These are phyloP conservation scores for Rhizophora apiculata DNA, from an alignment of 345 rosid species.

Conservation along the genomic window DNA sequence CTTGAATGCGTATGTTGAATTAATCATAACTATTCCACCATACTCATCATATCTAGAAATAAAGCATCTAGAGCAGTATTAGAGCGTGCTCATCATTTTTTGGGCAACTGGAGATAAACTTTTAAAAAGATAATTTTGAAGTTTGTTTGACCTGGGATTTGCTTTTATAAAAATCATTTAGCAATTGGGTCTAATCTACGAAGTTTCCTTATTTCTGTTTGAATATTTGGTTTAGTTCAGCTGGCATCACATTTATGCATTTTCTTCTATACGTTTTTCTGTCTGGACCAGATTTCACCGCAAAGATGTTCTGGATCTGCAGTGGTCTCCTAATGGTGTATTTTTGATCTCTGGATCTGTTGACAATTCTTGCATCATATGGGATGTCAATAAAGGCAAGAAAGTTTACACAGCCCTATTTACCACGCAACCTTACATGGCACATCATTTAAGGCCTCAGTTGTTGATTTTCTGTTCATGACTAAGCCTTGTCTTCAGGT, in stretches of 20 bases:
- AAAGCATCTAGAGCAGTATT: neutral
- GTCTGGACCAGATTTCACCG: slow-evolving; percentile 68
- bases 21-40: neutral
- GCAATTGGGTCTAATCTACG: neutral
- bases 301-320: slow-evolving; percentile 85
- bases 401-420: slow-evolving; percentile 5
- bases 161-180: neutral
- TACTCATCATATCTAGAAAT: neutral
- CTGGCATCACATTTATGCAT: slow-evolving; percentile 6
- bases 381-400: slow-evolving; percentile 91
- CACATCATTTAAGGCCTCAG: slow-evolving; percentile 4
- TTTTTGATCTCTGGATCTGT: slow-evolving; percentile 92
- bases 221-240: neutral
- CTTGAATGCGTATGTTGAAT: neutral
- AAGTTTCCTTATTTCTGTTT: neutral
- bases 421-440: no score
- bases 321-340: slow-evolving; percentile 80
- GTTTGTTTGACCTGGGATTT: no score
- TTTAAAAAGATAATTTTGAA: no score
- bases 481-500: slow-evolving; percentile 46
- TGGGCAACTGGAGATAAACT: neutral
- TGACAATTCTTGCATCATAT: slow-evolving; percentile 93
- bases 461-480: slow-evolving; percentile 4
- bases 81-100: neutral
- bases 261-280: neutral